phyloP scores from a whole-genome alignment of 257 asterid species.

The Solanum etuberosum region DNA sequence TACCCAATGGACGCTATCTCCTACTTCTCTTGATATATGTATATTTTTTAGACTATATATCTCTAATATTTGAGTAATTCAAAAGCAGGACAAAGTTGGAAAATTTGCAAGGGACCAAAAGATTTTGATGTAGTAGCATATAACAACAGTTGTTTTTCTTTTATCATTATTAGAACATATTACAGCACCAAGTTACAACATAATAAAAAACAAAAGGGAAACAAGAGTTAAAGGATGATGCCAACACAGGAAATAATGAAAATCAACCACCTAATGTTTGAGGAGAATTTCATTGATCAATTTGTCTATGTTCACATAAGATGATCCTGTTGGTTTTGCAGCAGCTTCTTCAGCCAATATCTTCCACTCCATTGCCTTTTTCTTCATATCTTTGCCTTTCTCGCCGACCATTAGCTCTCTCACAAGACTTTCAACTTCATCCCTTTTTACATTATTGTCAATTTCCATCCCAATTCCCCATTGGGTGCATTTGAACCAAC shows the following conservation, averaged over 20 bases:
- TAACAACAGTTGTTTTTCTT: not conserved
- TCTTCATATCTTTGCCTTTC: conserved; percentile 3
- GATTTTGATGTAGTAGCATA: not conserved
- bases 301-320: not conserved
- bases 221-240: not conserved
- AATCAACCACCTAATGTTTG: not conserved
- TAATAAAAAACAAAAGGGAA: not conserved
- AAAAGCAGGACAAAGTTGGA: not conserved
- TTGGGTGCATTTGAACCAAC: not conserved
- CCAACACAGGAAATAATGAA: not conserved
- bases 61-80: not conserved
- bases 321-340: not conserved
- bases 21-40: not conserved
- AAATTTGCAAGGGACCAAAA: not conserved
- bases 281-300: not conserved
- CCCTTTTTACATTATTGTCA: conserved; percentile 3
- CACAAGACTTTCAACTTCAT: conserved; percentile 1
- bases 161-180: not conserved
- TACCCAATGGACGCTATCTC: not conserved
- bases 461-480: conserved; percentile 15
- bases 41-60: not conserved
- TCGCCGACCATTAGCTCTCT: conserved; percentile 3
- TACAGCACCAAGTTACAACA: not conserved
- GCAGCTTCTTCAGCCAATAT: not conserved
- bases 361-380: conserved; percentile 9